These are phyloP conservation scores for Candida lessepsii DNA, from an alignment of 805 yeast species.

Conservation along the genomic window DNA sequence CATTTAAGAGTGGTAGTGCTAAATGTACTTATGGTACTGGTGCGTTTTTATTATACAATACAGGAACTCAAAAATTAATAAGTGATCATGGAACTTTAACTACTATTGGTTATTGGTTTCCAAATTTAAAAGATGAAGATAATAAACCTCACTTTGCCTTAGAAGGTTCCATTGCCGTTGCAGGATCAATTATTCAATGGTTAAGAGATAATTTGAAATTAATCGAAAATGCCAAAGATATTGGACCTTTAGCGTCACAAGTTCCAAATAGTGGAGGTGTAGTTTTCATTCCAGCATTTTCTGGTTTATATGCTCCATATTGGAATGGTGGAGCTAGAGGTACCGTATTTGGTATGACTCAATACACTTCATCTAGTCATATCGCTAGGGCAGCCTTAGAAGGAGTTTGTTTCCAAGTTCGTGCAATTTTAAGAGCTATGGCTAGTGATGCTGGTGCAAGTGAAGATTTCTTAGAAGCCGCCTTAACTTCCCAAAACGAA, in stretches of 20 bases:
- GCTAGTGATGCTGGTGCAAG: slow-evolving; percentile 73
- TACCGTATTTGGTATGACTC: slow-evolving; percentile 89
- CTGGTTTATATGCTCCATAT: slow-evolving; percentile 93
- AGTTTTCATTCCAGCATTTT: slow-evolving; percentile 91
- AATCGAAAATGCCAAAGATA: slow-evolving; percentile 77
- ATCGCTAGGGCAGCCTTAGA: slow-evolving; percentile 93
- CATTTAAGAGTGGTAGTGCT: slow-evolving; percentile 79
- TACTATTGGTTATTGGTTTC: slow-evolving; percentile 89
- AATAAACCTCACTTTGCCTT: slow-evolving; percentile 78
- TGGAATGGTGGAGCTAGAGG: slow-evolving; percentile 95
- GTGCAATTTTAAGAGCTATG: slow-evolving; percentile 90
- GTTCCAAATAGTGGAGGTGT: slow-evolving; percentile 87
- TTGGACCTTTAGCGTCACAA: slow-evolving; percentile 85
- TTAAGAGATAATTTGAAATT: slow-evolving; percentile 84
- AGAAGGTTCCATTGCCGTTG: slow-evolving; percentile 96
- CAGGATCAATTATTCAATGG: slow-evolving; percentile 94
- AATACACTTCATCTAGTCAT: slow-evolving; percentile 87
- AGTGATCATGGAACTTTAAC: slow-evolving; percentile 82
- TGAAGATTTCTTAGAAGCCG: slow-evolving; percentile 56
- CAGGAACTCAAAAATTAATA: slow-evolving; percentile 70
- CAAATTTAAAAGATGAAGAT: slow-evolving; percentile 49
- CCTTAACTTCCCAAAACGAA: slow-evolving; percentile 44
- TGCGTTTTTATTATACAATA: slow-evolving; percentile 83
- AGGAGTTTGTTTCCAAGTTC: slow-evolving; percentile 91
- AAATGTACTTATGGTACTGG: slow-evolving; percentile 98